A percentile compares a stretch with the other conserved stretches of the same genome.
These are phyloP conservation scores for Citeromyces matritensis DNA, from an alignment of 805 yeast genomes.

Conservation along the genomic window DNA sequence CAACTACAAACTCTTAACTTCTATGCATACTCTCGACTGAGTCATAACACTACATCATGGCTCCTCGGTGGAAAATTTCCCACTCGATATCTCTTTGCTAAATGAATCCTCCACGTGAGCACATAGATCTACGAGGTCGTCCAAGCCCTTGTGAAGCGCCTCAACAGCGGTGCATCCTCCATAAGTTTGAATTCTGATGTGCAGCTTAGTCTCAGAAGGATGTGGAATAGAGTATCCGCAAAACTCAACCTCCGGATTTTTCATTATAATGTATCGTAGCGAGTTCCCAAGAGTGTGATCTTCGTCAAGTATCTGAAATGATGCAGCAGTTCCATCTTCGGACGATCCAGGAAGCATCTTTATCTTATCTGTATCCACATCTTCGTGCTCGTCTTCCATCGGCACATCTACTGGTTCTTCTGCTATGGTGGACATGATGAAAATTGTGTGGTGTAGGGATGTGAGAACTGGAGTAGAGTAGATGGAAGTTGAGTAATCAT, in stretches of 20 bases:
- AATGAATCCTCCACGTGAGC: slow-evolving; percentile 70
- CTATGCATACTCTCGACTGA: background rate
- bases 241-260: slow-evolving; percentile 94
- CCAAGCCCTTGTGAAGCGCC: slow-evolving; percentile 84
- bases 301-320: slow-evolving; percentile 85
- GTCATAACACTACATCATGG: slow-evolving; percentile 15
- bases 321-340: slow-evolving; percentile 88
- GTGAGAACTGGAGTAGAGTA: too few relatives aligned
- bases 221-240: slow-evolving; percentile 98
- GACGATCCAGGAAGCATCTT: slow-evolving; percentile 72
- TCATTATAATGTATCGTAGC: slow-evolving; percentile 86
- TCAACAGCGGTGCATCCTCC: slow-evolving; percentile 75
- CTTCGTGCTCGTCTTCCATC: slow-evolving; percentile 28
- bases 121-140: slow-evolving; percentile 73
- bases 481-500: too few relatives aligned
- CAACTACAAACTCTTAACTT: background rate
- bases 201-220: slow-evolving; percentile 84
- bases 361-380: slow-evolving; percentile 39
- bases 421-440: too few relatives aligned
- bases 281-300: slow-evolving; percentile 96
- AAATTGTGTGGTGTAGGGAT: too few relatives aligned
- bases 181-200: slow-evolving; percentile 88
- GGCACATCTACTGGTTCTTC: too few relatives aligned
- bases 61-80: slow-evolving; percentile 32
- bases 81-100: slow-evolving; percentile 48